phyloP scores from a whole-genome alignment of 345 rosid genomes.

The Rhodamnia argentea region DNA sequence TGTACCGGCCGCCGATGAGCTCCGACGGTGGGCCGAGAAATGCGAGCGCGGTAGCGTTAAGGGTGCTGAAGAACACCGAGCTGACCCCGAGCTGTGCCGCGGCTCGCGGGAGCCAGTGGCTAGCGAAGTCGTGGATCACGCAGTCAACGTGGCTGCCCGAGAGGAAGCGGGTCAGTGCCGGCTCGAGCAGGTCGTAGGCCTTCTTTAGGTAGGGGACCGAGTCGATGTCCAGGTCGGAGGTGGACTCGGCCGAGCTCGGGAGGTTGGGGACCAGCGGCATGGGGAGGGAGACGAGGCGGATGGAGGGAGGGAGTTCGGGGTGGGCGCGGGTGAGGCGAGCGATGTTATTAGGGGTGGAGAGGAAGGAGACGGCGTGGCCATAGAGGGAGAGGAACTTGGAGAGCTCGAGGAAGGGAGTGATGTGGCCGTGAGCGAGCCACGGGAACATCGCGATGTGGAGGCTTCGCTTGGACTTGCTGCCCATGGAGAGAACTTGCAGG shows the following conservation, averaged over 20 bases:
- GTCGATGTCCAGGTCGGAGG: slow-evolving; percentile 21
- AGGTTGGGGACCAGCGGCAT: slow-evolving; percentile 13
- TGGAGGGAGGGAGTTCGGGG: neutral
- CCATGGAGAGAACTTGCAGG: neutral
- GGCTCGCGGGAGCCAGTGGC: slow-evolving; percentile 28
- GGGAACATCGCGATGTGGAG: neutral
- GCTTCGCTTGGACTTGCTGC: neutral
- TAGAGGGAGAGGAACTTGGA: neutral
- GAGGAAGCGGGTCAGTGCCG: slow-evolving; percentile 14
- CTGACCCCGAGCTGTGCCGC: slow-evolving; percentile 8
- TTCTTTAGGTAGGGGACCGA: slow-evolving; percentile 21
- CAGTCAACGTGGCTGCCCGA: slow-evolving; percentile 14
- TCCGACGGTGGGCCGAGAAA: slow-evolving; percentile 10
- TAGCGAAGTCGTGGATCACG: slow-evolving; percentile 21
- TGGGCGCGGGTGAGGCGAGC: neutral
- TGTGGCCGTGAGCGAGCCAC: slow-evolving; percentile 5
- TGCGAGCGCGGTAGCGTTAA: slow-evolving; percentile 3
- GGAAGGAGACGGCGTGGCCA: neutral
- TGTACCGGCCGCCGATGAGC: neutral
- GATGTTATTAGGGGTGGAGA: slow-evolving; percentile 1
- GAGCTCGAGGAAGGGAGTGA: neutral
- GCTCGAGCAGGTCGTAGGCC: slow-evolving; percentile 21
- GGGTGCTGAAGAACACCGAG: slow-evolving; percentile 18
- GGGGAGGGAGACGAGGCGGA: slow-evolving; percentile 14
- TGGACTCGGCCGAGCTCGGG: slow-evolving; percentile 20